Base-by-base conservation (phyloP, 306 rosid species). In the Morella rubra region DNA sequence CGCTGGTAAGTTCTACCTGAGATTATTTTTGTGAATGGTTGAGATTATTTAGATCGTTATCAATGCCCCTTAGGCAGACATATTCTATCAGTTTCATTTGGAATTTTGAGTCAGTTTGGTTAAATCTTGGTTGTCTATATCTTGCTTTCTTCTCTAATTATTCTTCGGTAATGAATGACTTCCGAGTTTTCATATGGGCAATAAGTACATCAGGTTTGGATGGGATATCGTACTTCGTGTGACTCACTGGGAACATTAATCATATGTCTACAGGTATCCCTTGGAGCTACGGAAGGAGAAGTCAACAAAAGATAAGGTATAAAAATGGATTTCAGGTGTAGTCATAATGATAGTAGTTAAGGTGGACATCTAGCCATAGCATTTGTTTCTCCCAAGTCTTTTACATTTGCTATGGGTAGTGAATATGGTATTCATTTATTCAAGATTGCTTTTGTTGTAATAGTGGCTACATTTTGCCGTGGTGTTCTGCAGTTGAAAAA, bases 221-320 rank as follows among this genome's bases (percentile, higher is more conserved):
- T 44, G 55, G 69, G 78, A 61, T 65, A 49, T 81, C 59, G 22
- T 46, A 74, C 56, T 62, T 67, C 18, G 41, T 19, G 72, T 55
- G 69, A 76, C 72, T 46, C 69, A 12, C 66, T 84, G 16, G 81
- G 32, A 75, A 71, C 66, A 24, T 60, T 69, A 18, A 72, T 87
- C 77, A 76, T 83, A 69, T 81, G 77, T 53, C 58, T 78, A 73
- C 73, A 91, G 98, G 98, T 95, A 92, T 78, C 99, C 99, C 49
- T 84, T 95, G 79, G 99, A 95, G 89, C 81, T 95, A 74, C 89
- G 99, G 87, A 92, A 95, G 89, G 99, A 80, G 71, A 95, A 95
- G 78, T 84, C 96, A 32, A 87, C 96, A 22, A 92, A 89, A 83
- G 90, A 90, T 79, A 95, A 95, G 97, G 97, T 92, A 52, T 32